Base-by-base conservation (phyloP, 2,329 filamentous ascomycete genomes). In the Neofusicoccum umdonicola region DNA sequence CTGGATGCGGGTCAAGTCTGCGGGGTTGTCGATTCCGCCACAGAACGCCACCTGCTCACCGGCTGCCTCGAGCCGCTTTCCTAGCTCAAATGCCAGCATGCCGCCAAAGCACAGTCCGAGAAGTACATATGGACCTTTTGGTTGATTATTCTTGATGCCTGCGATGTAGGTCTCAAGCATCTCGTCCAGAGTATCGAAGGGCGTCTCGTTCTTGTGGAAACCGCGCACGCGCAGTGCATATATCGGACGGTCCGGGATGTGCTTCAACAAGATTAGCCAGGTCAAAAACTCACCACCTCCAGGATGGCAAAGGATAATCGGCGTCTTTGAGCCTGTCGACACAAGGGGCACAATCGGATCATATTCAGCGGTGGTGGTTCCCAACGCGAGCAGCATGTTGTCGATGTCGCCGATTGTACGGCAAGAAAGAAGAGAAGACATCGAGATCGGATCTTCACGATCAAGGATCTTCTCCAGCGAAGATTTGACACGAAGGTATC, bases 211-310 rank as follows among this genome's bases (percentile, higher is more conserved):
- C 63, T 65, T 65, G 27, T 65, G 63, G 19, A 65, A 65, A 4
- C 63, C 63, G n/a, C 63, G 63, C 1, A 65, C 63, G 3, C 63
- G 63, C 17, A 65, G 45, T 11, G 63, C 63, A 9, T 54, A 3
- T 13, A 65, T 27, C 2, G 44, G 52, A 11, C 63, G 54, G 6
- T 65, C 54, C 15, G 63, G 63, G n/a, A 65, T 27, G 9, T 65
- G 54, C 19, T 45, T 57, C 3, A 65, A 39, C 63, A 65, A 17
- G 11, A 35, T 35, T 1, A 65, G 27, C 63, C 63, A 65, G 7
- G 63, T 65, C 63, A 65, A n/a, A 37, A 65, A 65, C 27, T 65
- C 63, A 11, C 63, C 63, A 2, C 63, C 63, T 27, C 63, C 63
- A 6, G 63, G 63, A 39, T 60, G 63, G 15, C 63, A 65, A n/a